Base-by-base conservation (phyloP, 495 filamentous ascomycete genomes). In the Podospora conica region DNA sequence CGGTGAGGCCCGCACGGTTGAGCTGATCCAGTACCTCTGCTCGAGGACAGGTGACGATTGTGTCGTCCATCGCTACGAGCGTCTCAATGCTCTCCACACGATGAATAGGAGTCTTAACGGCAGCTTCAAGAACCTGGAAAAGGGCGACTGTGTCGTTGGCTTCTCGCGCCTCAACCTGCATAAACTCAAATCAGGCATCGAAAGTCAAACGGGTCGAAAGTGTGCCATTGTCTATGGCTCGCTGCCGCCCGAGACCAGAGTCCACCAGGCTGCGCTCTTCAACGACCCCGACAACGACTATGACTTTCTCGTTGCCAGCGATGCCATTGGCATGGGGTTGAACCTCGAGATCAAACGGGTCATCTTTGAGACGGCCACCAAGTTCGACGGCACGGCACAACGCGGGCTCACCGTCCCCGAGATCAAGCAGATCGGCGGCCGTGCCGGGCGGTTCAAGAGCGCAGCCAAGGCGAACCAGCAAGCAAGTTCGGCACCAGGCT, bases 261-360 rank as follows among this genome's bases (percentile, higher is more conserved):
- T 90, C 11, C 87, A 92, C 71, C 95, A 99, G 78, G 95, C 95
- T 8, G 83, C 82, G 24, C 83, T 97, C 3, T 98, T 98, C 81
- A 98, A 98, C 70, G 91, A 97, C 68, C 92, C 90, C 0, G 79
- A 95, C 72, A 98, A 91, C 76, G 93, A 96, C 48, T 99, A 97
- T 74, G 93, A 99, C 69, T 93, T 88, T 67, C 81, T 99, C 5
- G 91, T 94, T 25, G 95, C 95, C 18, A 97, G 92, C 69, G 95
- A 99, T 75, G 95, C 95, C 23, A 92, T 99, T 68, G 95, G 95
- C 23, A 99, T 99, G 95, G 95, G 95, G 1, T 78, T 99, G 29
- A 99, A 99, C 76, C 73, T 99, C 79, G 93, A 91, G 73, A 89
- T 95, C 78, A 96, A 92, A 71, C 90, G 95, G 40, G 81, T 99